These are phyloP conservation scores for Steccherinum ochraceum DNA, from an alignment of 768 basidiomycete species.

Conservation along the genomic window DNA sequence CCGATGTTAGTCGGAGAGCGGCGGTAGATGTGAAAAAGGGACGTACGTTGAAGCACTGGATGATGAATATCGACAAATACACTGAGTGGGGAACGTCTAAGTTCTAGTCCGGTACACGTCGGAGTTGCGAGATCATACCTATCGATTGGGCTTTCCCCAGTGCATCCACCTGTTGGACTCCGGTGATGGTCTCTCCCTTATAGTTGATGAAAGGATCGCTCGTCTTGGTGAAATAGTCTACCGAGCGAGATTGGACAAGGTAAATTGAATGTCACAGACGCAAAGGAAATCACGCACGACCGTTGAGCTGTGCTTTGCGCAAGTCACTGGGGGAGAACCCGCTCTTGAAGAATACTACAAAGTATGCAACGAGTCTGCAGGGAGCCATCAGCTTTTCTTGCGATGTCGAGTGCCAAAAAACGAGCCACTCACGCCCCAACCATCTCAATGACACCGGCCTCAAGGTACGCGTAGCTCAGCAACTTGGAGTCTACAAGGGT, in stretches of 20 bases:
- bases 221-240: slow-evolving; percentile 41
- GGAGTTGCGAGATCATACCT: slow-evolving; percentile 23
- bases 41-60: slow-evolving; percentile 61
- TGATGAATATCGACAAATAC: slow-evolving; percentile 62
- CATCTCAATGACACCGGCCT: slow-evolving; percentile 57
- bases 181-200: slow-evolving; percentile 40
- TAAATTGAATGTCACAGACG: background rate
- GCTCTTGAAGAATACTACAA: slow-evolving; percentile 57
- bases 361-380: slow-evolving; percentile 52
- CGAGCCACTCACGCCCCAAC: slow-evolving; percentile 40
- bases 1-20: background rate
- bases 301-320: slow-evolving; percentile 37
- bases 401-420: background rate
- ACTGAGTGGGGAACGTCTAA: slow-evolving; percentile 26
- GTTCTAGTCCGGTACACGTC: background rate
- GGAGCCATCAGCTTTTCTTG: background rate
- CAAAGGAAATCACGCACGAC: slow-evolving; percentile 3
- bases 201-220: slow-evolving; percentile 53
- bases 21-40: background rate
- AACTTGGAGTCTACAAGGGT: slow-evolving; percentile 55
- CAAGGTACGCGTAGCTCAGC: slow-evolving; percentile 61
- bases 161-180: slow-evolving; percentile 47
- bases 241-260: background rate
- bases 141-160: slow-evolving; percentile 59
- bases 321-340: slow-evolving; percentile 60